These are phyloP conservation scores for Bipolaris gigantea DNA, from an alignment of 2,329 filamentous ascomycete genomes.

Conservation along the genomic window DNA sequence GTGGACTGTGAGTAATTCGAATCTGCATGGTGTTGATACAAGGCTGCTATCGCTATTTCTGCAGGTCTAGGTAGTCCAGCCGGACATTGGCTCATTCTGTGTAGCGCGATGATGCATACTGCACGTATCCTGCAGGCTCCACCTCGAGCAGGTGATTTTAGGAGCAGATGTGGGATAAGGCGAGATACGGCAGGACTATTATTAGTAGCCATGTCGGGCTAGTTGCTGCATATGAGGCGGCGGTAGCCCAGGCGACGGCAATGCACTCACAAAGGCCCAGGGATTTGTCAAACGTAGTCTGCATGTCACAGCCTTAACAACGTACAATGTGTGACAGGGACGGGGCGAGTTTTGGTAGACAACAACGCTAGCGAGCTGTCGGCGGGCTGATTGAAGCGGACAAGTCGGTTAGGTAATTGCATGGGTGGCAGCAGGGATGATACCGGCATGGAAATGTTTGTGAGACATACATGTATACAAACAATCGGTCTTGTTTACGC, in stretches of 20 bases:
- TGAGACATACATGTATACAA: too few species aligned
- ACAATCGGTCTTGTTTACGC: too few species aligned
- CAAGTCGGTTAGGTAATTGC: too few species aligned
- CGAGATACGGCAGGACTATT: constrained; percentile 61
- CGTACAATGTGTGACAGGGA: too few species aligned
- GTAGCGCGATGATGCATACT: background rate
- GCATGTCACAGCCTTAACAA: too few species aligned
- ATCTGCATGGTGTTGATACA: constrained; percentile 53
- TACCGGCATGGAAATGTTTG: too few species aligned
- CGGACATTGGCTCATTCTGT: constrained; percentile 3
- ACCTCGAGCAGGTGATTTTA: constrained; percentile 57
- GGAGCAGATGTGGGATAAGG: constrained; percentile 61
- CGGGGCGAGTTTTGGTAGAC: too few species aligned
- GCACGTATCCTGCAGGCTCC: constrained; percentile 55
- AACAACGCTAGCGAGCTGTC: too few species aligned
- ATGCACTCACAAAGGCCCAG: constrained; percentile 56
- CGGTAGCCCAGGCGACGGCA: constrained; percentile 57
- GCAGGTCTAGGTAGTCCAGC: background rate
- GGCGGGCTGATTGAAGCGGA: too few species aligned
- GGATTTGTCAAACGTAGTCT: too few species aligned
- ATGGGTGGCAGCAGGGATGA: too few species aligned
- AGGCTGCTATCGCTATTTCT: constrained; percentile 33
- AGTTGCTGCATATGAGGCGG: constrained; percentile 56
- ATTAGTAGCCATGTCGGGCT: constrained; percentile 59
- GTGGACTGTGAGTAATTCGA: constrained; percentile 39